Conservation (phyloP, 805 yeast species). For the Komagataella pseudopastoris region DNA sequence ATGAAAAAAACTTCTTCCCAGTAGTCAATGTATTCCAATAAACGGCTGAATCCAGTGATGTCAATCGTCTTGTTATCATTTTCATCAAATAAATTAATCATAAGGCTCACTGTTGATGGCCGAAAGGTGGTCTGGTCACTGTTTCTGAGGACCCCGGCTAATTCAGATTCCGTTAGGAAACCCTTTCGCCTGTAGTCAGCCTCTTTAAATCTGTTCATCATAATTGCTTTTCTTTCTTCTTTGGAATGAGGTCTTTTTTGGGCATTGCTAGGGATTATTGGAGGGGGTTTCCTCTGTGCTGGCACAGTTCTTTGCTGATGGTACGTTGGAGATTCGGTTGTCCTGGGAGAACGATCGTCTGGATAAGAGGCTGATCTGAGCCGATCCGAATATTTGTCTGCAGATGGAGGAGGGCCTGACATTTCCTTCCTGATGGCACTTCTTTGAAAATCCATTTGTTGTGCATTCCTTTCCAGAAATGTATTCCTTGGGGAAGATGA, state of each 20-base stretch:
- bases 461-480: neutral
- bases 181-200: neutral
- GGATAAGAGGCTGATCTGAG: neutral
- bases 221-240: neutral
- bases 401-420: neutral
- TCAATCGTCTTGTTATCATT: neutral
- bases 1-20: neutral
- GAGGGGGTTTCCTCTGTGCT: neutral
- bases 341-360: neutral
- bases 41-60: neutral
- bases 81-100: neutral
- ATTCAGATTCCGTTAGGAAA: neutral
- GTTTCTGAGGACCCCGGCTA: neutral
- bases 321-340: neutral
- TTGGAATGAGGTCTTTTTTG: neutral
- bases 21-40: neutral
- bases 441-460: neutral
- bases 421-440: neutral
- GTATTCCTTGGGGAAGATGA: neutral
- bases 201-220: neutral
- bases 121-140: neutral
- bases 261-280: neutral
- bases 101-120: neutral
- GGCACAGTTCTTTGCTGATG: neutral
- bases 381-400: neutral